Evolutionary conservation across 768 basidiomycete genomes (phyloP), one percentile per base, ranked within the genome.

Genomic region (Clathrus columnatus): DNA sequence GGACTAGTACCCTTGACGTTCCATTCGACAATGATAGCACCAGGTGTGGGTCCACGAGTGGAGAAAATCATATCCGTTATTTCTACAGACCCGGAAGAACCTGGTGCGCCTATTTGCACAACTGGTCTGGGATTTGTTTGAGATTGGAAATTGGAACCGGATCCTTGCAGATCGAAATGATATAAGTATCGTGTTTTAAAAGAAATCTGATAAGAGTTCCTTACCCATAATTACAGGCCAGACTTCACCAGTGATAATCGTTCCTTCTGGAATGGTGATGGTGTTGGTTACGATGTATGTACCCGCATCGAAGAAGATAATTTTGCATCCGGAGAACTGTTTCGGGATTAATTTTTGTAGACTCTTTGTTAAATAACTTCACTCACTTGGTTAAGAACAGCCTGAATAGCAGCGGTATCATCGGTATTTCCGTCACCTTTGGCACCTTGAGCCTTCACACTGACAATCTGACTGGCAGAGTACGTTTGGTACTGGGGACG

Each of bases 241-340:
- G 1, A 74, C 79, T 61, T 84, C 82, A 20, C 82, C 82, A 14
- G 81, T 78, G 21, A 83, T 73, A 10, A 73, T 76, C 4, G 79
- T 77, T 2, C 79, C 81, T 10, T 77, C 75, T 4, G 82, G 82
- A 51, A 84, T 79, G 2, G 72, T 75, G 17, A 84, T 57, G 1
- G 82, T 83, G 60, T 72, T 53, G 2, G 77, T 75, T 24, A 83
- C 75, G 32, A 79, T 59, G 59, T 83, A 83, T 5, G 73, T 76
- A 17, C 82, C 82, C 7, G 85, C 84, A 61, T 91, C 89, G 62
- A 91, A 80, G 73, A 87, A 90, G 47, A 91, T 83, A 62, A 91
- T 84, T 65, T 85, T 88, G 72, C 82, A 82, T 5, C 82, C 83
- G 20, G 82, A 70, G 64, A 74, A 85, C 86, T 88, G 56, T n/a